Percentiles rank a stretch among this genome's conserved stretches.
Evolutionary conservation across 371 early-diverging fungal genomes (phyloP).

Genomic region (Syncephalastrum racemosum): DNA sequence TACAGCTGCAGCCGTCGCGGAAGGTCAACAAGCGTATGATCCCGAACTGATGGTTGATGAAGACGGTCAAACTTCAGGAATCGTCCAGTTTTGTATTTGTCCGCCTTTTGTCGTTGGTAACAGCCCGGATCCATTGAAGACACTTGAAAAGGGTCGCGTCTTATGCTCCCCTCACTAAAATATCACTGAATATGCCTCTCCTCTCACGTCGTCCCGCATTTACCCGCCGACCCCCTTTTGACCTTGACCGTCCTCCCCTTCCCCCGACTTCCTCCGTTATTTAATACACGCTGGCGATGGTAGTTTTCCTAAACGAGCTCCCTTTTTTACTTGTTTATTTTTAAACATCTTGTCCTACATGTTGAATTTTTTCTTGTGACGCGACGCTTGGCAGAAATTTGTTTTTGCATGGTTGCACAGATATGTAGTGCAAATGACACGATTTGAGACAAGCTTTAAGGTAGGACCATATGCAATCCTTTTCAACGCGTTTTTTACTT

Average conservation of each 20-base stretch:
- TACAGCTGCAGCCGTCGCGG: conserved; percentile 33
- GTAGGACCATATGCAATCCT: too few relatives aligned
- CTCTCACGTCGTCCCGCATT: not conserved
- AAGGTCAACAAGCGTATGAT: conserved; percentile 38
- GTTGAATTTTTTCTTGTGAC: too few relatives aligned
- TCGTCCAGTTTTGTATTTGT: conserved; percentile 37
- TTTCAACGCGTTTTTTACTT: too few relatives aligned
- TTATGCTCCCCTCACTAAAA: conserved; percentile 19
- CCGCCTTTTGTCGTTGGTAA: conserved; percentile 37
- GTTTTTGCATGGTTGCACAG: too few relatives aligned
- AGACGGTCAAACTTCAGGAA: conserved; percentile 34
- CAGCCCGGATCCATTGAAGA: conserved; percentile 12
- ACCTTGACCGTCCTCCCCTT: not conserved
- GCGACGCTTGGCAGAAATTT: too few relatives aligned
- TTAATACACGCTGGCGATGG: too few relatives aligned
- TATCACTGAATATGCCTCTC: not conserved
- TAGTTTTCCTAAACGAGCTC: too few relatives aligned
- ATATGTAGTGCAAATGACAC: too few relatives aligned
- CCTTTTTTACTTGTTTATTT: too few relatives aligned
- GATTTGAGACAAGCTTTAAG: too few relatives aligned
- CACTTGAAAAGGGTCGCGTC: conserved; percentile 41
- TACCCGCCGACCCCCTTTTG: not conserved
- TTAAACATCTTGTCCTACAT: too few relatives aligned
- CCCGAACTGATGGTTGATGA: conserved; percentile 37
- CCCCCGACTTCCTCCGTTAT: too few relatives aligned